phyloP scores from a whole-genome alignment of 768 basidiomycete species.

The Pleurotus citrinopileatus region DNA sequence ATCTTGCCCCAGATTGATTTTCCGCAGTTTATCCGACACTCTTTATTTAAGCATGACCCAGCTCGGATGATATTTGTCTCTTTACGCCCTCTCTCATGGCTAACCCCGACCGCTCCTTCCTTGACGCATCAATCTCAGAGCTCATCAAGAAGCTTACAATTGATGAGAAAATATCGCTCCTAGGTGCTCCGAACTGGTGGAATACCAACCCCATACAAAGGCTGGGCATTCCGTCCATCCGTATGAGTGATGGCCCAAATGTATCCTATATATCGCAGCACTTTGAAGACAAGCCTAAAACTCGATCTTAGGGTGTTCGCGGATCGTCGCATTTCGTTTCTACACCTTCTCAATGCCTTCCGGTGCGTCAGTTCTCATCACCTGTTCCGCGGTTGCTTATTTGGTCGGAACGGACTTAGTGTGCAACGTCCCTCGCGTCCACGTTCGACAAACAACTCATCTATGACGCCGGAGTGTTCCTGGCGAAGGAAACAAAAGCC shows the following conservation, averaged over 20 bases:
- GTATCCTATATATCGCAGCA: slow-evolving; percentile 24
- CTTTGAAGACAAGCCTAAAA: too few species aligned
- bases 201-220: slow-evolving; percentile 57
- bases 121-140: slow-evolving; percentile 48
- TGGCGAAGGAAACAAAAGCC: slow-evolving; percentile 63
- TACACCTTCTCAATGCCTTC: slow-evolving; percentile 63
- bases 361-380: slow-evolving; percentile 36
- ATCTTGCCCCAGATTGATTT: not conserved
- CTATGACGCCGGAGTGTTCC: slow-evolving; percentile 49
- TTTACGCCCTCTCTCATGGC: not conserved
- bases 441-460: slow-evolving; percentile 66
- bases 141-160: slow-evolving; percentile 51
- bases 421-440: slow-evolving; percentile 66
- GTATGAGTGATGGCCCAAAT: slow-evolving; percentile 74
- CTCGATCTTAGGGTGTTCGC: slow-evolving; percentile 69
- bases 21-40: slow-evolving; percentile 8
- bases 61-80: not conserved
- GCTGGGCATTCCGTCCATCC: slow-evolving; percentile 61
- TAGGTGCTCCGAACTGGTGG: slow-evolving; percentile 72
- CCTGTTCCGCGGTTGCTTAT: not conserved
- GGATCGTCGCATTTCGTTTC: slow-evolving; percentile 65
- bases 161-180: slow-evolving; percentile 63
- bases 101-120: slow-evolving; percentile 36
- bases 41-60: not conserved
- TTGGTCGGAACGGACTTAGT: slow-evolving; percentile 29